Evolutionary conservation across 2,329 filamentous ascomycete genomes (phyloP).

Genomic region (Aspergillus tamarii): DNA sequence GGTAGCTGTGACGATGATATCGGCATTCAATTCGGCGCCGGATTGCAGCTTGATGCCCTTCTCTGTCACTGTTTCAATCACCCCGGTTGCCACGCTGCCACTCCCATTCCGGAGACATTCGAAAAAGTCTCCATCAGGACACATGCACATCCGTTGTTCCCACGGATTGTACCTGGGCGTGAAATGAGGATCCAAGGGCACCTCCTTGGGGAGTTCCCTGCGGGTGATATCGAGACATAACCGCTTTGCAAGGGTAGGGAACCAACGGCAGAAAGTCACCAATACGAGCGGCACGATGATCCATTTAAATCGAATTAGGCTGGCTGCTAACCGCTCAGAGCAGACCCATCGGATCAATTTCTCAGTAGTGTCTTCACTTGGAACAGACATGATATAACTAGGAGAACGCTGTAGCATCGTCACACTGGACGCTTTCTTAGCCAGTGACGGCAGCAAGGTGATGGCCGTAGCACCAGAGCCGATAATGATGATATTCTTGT

Average conservation of each 20-base stretch:
- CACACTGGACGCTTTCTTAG: conserved; percentile 63
- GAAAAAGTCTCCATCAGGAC: conserved; percentile 60
- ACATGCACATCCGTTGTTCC: conserved; percentile 73
- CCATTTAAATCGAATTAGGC: conserved; percentile 45
- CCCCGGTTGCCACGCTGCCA: conserved; percentile 42
- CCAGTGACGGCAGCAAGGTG: conserved; percentile 70
- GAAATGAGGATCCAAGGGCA: conserved; percentile 63
- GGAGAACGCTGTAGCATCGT: conserved; percentile 80
- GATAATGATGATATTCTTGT: conserved; percentile 69
- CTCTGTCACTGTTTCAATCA: conserved; percentile 50
- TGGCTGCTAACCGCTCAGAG: conserved; percentile 5
- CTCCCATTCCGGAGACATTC: conserved; percentile 43
- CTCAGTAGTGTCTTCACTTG: conserved; percentile 31
- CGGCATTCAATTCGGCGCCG: conserved; percentile 34
- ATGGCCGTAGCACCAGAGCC: conserved; percentile 77
- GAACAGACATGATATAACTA: conserved; percentile 61
- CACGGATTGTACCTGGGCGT: conserved; percentile 65
- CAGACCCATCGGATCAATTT: background rate
- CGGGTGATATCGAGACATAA: conserved; percentile 49
- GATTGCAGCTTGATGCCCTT: conserved; percentile 50
- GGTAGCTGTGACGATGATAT: conserved; percentile 29
- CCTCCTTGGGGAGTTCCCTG: conserved; percentile 53
- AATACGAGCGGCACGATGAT: conserved; percentile 51
- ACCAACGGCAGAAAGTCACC: conserved; percentile 53
- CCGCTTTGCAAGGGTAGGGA: conserved; percentile 51